Percentiles rank a stretch among this genome's conserved stretches.
phyloP scores from a whole-genome alignment of 164 flowering plant species.

The Hamamelis virginiana region DNA sequence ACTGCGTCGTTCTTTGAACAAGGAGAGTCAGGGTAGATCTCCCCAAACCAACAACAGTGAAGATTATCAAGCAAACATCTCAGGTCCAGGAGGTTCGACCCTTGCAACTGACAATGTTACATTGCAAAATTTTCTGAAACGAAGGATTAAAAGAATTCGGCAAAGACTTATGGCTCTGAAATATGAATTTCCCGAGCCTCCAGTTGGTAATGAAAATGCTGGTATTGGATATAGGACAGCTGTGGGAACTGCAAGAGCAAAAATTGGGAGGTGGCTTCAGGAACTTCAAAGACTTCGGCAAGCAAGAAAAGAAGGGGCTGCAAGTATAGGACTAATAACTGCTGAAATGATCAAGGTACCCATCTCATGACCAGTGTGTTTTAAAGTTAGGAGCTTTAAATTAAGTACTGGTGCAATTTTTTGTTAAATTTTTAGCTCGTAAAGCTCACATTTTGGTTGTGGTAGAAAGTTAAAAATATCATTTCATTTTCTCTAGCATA shows the following conservation, averaged over 20 bases:
- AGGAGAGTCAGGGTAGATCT: conserved; percentile 61
- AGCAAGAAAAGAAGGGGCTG: conserved; percentile 95
- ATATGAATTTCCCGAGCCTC: conserved; percentile 68
- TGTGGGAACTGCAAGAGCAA: conserved; percentile 79
- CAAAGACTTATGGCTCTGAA: conserved; percentile 93
- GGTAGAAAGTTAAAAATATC: too few relatives aligned
- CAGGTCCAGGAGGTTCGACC: conserved; percentile 35
- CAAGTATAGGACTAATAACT: conserved; percentile 77
- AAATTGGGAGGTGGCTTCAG: conserved; percentile 90
- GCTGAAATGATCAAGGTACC: conserved; percentile 90
- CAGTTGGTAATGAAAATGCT: conserved; percentile 58
- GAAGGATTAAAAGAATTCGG: conserved; percentile 80
- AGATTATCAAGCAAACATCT: conserved; percentile 45
- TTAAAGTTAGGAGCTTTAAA: too few relatives aligned
- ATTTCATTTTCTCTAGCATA: too few relatives aligned
- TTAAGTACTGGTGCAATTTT: too few relatives aligned
- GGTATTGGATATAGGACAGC: conserved; percentile 77
- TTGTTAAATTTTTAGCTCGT: too few relatives aligned
- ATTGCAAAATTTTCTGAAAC: conserved; percentile 60
- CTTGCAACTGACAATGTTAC: conserved; percentile 33
- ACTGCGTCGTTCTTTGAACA: conserved; percentile 55
- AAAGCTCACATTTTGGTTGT: too few relatives aligned
- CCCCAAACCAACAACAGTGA: conserved; percentile 42
- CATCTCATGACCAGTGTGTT: too few relatives aligned
- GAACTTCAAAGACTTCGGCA: conserved; percentile 91